Evolutionary conservation across 1,284 basidiomycete genomes (phyloP).

Genomic region (Ganoderma resinaceum): DNA sequence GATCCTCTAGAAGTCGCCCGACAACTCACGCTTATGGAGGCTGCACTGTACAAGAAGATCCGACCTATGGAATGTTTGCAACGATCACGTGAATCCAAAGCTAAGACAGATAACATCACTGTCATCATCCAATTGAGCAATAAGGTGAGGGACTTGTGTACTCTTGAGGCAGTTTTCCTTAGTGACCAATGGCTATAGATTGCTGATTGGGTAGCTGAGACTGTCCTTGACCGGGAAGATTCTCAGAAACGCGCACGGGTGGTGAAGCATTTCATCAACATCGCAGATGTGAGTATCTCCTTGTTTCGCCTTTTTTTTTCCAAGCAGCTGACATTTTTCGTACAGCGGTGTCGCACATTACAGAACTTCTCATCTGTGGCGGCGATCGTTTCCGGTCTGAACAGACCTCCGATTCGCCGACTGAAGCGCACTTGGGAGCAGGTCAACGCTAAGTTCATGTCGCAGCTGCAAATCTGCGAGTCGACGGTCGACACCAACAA

Average conservation of each 20-base stretch:
- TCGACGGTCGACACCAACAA: conserved; percentile 88
- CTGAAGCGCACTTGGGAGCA: conserved; percentile 96
- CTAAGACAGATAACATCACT: conserved; percentile 85
- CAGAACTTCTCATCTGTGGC: conserved; percentile 98
- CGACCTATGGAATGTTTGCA: conserved; percentile 91
- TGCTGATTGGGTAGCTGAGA: conserved; percentile 95
- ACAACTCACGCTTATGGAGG: conserved; percentile 95
- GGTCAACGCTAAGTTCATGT: conserved; percentile 77
- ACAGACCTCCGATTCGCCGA: conserved; percentile 92
- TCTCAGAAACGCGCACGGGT: conserved; percentile 82
- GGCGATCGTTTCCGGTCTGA: conserved; percentile 94
- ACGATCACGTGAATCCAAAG: conserved; percentile 77
- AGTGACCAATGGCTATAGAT: conserved; percentile 53
- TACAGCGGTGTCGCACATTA: conserved; percentile 85
- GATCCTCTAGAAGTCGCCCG: conserved; percentile 94
- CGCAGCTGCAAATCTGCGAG: conserved; percentile 75
- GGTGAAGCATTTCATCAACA: conserved; percentile 92
- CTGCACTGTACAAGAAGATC: conserved; percentile 87
- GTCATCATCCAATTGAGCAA: conserved; percentile 94
- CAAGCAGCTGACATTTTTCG: neutral
- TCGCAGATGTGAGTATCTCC: conserved; percentile 83
- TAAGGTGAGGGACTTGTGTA: conserved; percentile 57
- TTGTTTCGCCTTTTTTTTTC: neutral
- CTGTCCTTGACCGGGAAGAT: conserved; percentile 87
- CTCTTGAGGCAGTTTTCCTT: neutral